A percentile compares a stretch with the other conserved stretches of the same genome.
Conservation (phyloP, 2,329 filamentous ascomycete species). For the Xylariaceae sp. region DNA sequence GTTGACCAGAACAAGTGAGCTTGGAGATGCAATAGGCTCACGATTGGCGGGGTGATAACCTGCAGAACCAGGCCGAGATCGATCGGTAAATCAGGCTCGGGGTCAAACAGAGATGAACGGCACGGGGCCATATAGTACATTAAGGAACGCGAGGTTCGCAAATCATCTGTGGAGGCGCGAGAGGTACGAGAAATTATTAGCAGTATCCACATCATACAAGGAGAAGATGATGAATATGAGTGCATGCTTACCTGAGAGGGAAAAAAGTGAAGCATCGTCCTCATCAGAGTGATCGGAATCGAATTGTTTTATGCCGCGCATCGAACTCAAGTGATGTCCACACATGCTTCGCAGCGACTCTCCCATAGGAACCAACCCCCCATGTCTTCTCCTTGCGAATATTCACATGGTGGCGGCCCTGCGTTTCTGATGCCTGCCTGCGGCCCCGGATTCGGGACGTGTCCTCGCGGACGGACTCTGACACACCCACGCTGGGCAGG, state of each 20-base stretch:
- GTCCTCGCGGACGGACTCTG: conserved; percentile 76
- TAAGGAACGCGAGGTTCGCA: too few relatives aligned
- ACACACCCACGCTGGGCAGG: conserved; percentile 37
- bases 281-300: conserved; percentile 90
- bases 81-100: too few relatives aligned
- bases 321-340: conserved; percentile 87
- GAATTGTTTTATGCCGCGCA: conserved; percentile 88
- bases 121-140: too few relatives aligned
- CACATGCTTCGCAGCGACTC: conserved; percentile 93
- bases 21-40: not conserved
- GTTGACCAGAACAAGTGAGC: not conserved
- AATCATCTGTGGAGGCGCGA: too few relatives aligned
- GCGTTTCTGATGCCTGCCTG: conserved; percentile 91
- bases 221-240: conserved; percentile 4
- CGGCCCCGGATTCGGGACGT: conserved; percentile 78
- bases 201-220: conserved; percentile 22
- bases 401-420: conserved; percentile 43
- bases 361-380: conserved; percentile 66
- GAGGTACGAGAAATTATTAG: conserved; percentile 17
- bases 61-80: too few relatives aligned
- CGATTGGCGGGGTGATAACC: too few relatives aligned
- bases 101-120: too few relatives aligned
- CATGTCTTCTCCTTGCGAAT: conserved; percentile 30
- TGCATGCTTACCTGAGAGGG: conserved; percentile 26
- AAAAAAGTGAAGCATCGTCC: conserved; percentile 65